Base-by-base conservation (phyloP, 2,329 filamentous ascomycete species). In the Cladorrhinum sp. region DNA sequence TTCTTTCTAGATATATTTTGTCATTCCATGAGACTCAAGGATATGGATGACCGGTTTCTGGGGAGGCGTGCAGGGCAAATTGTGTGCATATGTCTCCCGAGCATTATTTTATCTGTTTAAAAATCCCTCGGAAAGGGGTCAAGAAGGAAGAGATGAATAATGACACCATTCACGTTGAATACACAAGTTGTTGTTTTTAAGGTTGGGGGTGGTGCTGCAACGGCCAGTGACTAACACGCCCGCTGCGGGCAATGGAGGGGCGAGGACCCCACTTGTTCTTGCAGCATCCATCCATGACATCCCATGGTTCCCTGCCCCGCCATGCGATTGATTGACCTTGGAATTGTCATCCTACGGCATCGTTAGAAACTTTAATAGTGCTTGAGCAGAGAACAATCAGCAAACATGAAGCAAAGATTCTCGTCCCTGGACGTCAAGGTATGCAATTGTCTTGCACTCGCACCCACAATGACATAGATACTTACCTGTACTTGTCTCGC, bases 381-480 rank as follows among this genome's bases (percentile, higher is more conserved):
- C 5, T 4, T 30, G 26, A 30, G 55, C 55, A 57, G 12, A 33
- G 26, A 51, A 16, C 39, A 54, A 18, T 28, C 59, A 14, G 28
- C 59, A 69, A 79, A 70, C 55, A 92, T 92, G 89, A 92, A 92
- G 81, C 89, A 91, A 74, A 80, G 89, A 67, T 91, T 91, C 74
- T 91, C 88, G 12, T 91, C 89, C n/a, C 74, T 92, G 60, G 89
- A 92, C 72, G 88, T 92, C 69, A 89, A 88, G 79, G 87, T 86
- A 56, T 16, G 51, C 24, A 1, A n/a, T n/a, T 12, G 1, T n/a
- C 20, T 24, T 18, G 14, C 18, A 26, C n/a, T 53, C 10, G 3
- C 14, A 16, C 16, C 2, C 20, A 48, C 2, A 10, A 5, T 14
- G 12, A 10, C 8, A 39, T 58, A 55, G 20, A 59, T 21, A n/a